Conservation (phyloP, 2,329 filamentous ascomycete genomes). For the Chaetomiaceae sp. region DNA sequence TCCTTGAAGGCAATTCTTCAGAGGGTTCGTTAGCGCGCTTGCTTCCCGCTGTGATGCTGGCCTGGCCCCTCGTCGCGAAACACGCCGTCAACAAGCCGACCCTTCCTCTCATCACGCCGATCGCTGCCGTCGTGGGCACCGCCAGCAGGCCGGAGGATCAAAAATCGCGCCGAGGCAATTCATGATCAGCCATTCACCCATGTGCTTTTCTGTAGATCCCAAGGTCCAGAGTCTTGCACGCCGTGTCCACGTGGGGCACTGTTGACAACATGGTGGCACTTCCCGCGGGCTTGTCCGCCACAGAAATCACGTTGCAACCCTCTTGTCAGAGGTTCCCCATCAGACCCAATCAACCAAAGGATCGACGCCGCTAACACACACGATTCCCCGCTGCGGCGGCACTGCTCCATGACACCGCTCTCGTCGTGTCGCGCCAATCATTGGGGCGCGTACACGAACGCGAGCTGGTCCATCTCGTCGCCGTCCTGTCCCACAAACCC, state of each 20-base stretch:
- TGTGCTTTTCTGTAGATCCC: neutral
- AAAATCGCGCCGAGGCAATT: neutral
- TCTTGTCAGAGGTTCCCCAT: too few relatives aligned
- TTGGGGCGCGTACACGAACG: constrained; percentile 42
- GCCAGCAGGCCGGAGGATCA: constrained; percentile 2
- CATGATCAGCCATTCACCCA: neutral
- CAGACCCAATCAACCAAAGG: neutral
- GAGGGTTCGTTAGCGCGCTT: neutral
- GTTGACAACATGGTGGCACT: too few relatives aligned
- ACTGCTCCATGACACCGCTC: neutral
- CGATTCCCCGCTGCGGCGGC: constrained; percentile 1
- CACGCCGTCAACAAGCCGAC: too few relatives aligned
- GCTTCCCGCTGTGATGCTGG: constrained; percentile 2
- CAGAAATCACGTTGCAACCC: too few relatives aligned
- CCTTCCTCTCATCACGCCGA: neutral
- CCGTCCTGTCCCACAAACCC: constrained; percentile 49
- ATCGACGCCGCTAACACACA: constrained; percentile 5
- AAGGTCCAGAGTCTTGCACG: neutral
- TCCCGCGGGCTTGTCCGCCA: too few relatives aligned
- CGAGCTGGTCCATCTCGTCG: constrained; percentile 53
- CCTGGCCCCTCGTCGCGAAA: neutral
- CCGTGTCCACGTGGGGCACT: too few relatives aligned
- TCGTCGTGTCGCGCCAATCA: constrained; percentile 17
- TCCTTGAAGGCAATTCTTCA: neutral
- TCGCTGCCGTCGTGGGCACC: neutral